Conservation (phyloP, 2,329 filamentous ascomycete genomes). For the Phaeosphaeria sp. region DNA sequence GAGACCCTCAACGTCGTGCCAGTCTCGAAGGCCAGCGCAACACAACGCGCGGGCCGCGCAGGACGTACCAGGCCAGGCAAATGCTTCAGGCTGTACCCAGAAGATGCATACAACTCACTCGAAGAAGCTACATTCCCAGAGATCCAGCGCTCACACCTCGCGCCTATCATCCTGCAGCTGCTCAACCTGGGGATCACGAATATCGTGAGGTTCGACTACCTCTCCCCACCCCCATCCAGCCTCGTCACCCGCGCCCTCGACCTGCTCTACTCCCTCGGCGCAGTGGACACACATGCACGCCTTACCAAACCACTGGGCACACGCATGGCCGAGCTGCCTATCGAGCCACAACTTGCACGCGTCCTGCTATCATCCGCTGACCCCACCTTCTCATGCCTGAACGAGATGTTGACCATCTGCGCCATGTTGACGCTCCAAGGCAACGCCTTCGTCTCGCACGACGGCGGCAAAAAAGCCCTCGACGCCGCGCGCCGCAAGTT, state of each 20-base stretch:
- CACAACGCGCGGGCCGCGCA: slow-evolving; percentile 86
- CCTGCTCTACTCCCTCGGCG: slow-evolving; percentile 83
- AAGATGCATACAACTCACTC: slow-evolving; percentile 71
- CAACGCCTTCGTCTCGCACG: slow-evolving; percentile 81
- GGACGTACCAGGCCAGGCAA: slow-evolving; percentile 90
- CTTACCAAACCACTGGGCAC: slow-evolving; percentile 86
- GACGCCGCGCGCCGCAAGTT: slow-evolving; percentile 82
- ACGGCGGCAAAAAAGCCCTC: slow-evolving; percentile 76
- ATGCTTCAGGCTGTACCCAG: slow-evolving; percentile 91
- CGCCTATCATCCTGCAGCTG: slow-evolving; percentile 85
- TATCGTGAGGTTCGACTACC: slow-evolving; percentile 85
- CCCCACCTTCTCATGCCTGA: slow-evolving; percentile 74
- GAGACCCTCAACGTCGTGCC: slow-evolving; percentile 84
- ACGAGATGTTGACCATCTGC: slow-evolving; percentile 88
- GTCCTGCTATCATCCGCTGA: slow-evolving; percentile 74
- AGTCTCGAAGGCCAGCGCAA: slow-evolving; percentile 90
- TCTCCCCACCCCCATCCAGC: slow-evolving; percentile 84
- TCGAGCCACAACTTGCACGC: slow-evolving; percentile 96
- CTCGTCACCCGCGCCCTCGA: slow-evolving; percentile 87
- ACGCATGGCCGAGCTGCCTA: slow-evolving; percentile 89
- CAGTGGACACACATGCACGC: slow-evolving; percentile 87
- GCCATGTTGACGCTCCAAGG: slow-evolving; percentile 92
- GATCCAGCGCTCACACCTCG: slow-evolving; percentile 90
- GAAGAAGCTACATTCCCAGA: slow-evolving; percentile 81
- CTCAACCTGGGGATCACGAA: slow-evolving; percentile 97